Evolutionary conservation across 495 filamentous ascomycete species (phyloP).

Genomic region (Penicillium lividum): DNA sequence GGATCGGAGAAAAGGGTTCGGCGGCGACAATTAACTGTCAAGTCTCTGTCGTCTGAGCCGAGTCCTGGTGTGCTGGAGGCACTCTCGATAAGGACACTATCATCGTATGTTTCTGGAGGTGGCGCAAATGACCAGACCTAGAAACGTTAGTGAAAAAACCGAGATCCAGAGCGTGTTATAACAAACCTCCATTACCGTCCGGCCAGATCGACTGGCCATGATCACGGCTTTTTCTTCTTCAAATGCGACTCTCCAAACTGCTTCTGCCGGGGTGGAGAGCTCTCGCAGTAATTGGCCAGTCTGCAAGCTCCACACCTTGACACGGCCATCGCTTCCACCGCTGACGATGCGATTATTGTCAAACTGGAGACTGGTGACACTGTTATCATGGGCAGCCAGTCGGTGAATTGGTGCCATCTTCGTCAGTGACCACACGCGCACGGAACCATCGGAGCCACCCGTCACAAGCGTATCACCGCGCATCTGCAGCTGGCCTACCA

Average conservation of each 20-base stretch:
- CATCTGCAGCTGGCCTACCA: constrained; percentile 98
- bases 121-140: constrained; percentile 93
- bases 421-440: constrained; percentile 91
- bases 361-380: constrained; percentile 95
- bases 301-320: constrained; percentile 96
- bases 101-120: constrained; percentile 60
- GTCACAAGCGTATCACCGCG: constrained; percentile 91
- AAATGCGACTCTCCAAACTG: constrained; percentile 96
- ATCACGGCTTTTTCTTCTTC: constrained; percentile 98
- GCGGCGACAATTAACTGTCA: constrained; percentile 15
- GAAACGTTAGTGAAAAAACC: constrained; percentile 9
- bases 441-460: constrained; percentile 91
- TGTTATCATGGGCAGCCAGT: constrained; percentile 96
- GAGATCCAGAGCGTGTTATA: neutral
- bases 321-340: constrained; percentile 91
- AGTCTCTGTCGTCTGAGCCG: constrained; percentile 24
- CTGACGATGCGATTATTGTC: constrained; percentile 92
- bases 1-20: constrained; percentile 38
- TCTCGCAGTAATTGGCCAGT: constrained; percentile 89
- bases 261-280: constrained; percentile 84
- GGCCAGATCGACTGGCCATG: constrained; percentile 77
- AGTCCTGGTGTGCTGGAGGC: constrained; percentile 41
- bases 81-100: constrained; percentile 35
- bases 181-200: constrained; percentile 94
- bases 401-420: constrained; percentile 89